These are phyloP conservation scores for Irpex sp. DNA, from an alignment of 1,284 basidiomycete species.

Conservation along the genomic window DNA sequence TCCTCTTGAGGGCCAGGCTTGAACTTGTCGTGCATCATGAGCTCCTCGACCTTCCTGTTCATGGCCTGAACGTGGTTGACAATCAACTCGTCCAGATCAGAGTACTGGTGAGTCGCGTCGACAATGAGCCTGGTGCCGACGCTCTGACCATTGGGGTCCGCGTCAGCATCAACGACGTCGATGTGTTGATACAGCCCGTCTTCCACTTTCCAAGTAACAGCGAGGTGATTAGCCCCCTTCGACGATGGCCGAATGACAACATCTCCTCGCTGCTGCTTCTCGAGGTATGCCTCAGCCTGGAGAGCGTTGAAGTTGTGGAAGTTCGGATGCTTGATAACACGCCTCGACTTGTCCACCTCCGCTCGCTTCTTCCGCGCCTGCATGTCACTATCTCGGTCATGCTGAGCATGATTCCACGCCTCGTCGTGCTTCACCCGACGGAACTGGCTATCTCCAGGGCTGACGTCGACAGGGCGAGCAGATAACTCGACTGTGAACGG, in stretches of 20 bases:
- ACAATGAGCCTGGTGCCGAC: slow-evolving; percentile 78
- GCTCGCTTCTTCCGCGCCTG: slow-evolving; percentile 82
- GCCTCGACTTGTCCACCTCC: slow-evolving; percentile 71
- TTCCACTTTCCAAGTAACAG: slow-evolving; percentile 99
- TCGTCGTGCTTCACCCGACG: slow-evolving; percentile 61
- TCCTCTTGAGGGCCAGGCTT: slow-evolving; percentile 86
- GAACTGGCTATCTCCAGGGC: slow-evolving; percentile 61
- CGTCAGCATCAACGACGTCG: slow-evolving; percentile 89
- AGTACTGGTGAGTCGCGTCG: slow-evolving; percentile 80
- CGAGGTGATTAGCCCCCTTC: slow-evolving; percentile 90
- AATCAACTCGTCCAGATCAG: slow-evolving; percentile 96
- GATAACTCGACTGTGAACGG: slow-evolving; percentile 78
- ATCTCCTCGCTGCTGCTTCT: slow-evolving; percentile 90
- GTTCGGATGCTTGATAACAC: slow-evolving; percentile 97
- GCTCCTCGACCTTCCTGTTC: slow-evolving; percentile 90
- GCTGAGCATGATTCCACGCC: slow-evolving; percentile 66
- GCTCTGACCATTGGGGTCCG: slow-evolving; percentile 64
- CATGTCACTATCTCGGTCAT: slow-evolving; percentile 71
- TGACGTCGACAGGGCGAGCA: slow-evolving; percentile 68
- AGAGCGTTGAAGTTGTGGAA: slow-evolving; percentile 95
- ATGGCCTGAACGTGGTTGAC: slow-evolving; percentile 97
- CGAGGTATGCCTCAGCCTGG: slow-evolving; percentile 89
- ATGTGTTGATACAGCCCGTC: slow-evolving; percentile 97
- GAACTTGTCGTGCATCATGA: slow-evolving; percentile 97
- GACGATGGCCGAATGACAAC: slow-evolving; percentile 96